Evolutionary conservation across 2,329 filamentous ascomycete genomes (phyloP), one percentile per base, ranked within the genome.

Genomic region (Trichoderma koningiopsis): DNA sequence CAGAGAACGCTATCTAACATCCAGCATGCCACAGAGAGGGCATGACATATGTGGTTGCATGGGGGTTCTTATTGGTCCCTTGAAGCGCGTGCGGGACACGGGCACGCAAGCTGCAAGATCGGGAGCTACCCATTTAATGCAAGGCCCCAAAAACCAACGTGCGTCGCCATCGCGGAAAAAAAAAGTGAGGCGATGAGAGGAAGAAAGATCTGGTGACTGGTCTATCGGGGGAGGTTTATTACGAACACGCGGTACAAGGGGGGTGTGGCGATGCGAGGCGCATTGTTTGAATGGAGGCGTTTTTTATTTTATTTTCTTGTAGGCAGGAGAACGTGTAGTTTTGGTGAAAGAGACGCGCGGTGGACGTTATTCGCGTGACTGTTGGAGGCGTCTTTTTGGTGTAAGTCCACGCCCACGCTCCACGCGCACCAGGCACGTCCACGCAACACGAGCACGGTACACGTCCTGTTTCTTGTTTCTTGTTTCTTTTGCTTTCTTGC

Each of bases 361-460:
- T 47, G 61, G 24, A 5, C 11, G 10, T 33, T 33, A 11, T 55
- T 43, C 62, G 62, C 53, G 62, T 66, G 62, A 66, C 62, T 66
- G 43, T 27, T 10, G 52, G 22, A 24, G 33, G 62, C 35, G 62
- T 55, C 27, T 56, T 16, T 31, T 47, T 19, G 24, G 5, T 33
- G 19, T 19, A 4, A 33, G 24, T 33, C 7, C 16, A 49, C 27
- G n/a, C 33, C 14, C 62, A 57, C 62, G 47, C 62, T 27, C 29
- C 29, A 33, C 31, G 33, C 33, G 33, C 33, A 33, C 33, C 33
- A 33, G 33, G 62, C n/a, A 66, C 62, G 24, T 56, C 16, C 16
- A 47, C 27, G 19, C 22, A 35, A 66, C 62, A 53, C 62, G 62
- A 5, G 57, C 62, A 49, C 62, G 62, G 53, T 33, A 66, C 62